A percentile compares a stretch with the other conserved stretches of the same genome.
These are phyloP conservation scores for Gillenia trifoliata DNA, from an alignment of 306 rosid species.

Conservation along the genomic window DNA sequence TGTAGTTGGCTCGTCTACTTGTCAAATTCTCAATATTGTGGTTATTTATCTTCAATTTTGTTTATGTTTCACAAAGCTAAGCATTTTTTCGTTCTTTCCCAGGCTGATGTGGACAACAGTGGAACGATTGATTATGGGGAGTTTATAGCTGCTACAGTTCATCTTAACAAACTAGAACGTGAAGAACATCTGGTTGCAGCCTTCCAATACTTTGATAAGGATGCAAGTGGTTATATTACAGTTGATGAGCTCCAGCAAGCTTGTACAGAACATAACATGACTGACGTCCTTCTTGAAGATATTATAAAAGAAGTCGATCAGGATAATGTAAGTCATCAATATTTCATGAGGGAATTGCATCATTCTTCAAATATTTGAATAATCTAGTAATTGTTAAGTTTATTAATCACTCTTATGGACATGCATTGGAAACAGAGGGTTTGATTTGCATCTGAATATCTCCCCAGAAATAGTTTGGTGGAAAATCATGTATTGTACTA, in stretches of 20 bases:
- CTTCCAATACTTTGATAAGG: slow-evolving; percentile 88
- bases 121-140: slow-evolving; percentile 97
- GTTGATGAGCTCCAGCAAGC: slow-evolving; percentile 98
- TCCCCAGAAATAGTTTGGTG: neutral
- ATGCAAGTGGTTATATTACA: slow-evolving; percentile 89
- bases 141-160: slow-evolving; percentile 93
- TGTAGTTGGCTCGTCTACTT: neutral
- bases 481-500: neutral
- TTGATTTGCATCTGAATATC: neutral
- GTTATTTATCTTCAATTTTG: neutral
- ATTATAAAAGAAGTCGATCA: slow-evolving; percentile 91
- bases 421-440: neutral
- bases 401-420: neutral
- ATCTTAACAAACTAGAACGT: slow-evolving; percentile 94
- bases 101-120: slow-evolving; percentile 97
- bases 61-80: slow-evolving; percentile 25
- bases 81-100: slow-evolving; percentile 32
- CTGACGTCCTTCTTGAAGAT: slow-evolving; percentile 80
- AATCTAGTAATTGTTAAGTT: neutral
- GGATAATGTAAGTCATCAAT: slow-evolving; percentile 70
- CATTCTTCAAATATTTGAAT: neutral
- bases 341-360: neutral
- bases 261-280: slow-evolving; percentile 82
- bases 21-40: neutral
- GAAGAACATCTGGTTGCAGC: slow-evolving; percentile 96